A percentile compares a stretch with the other conserved stretches of the same genome.
Evolutionary conservation across 169 alveolate species (phyloP).

Genomic region (Miamiensis avidus): DNA sequence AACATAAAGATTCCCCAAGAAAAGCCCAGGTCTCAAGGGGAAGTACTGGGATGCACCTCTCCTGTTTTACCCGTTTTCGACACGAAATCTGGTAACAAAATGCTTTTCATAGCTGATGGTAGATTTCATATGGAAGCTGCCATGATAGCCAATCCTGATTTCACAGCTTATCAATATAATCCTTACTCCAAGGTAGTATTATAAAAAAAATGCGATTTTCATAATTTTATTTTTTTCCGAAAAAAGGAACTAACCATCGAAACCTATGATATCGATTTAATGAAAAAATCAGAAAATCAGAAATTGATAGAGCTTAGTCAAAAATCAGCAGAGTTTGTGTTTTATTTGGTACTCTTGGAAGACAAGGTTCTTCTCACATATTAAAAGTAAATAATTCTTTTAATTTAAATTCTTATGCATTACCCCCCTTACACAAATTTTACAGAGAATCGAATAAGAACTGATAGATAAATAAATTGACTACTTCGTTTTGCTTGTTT

Average conservation of each 20-base stretch:
- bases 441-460: slow-evolving; percentile 77
- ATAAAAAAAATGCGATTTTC: not conserved
- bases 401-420: not conserved
- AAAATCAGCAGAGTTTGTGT: slow-evolving; percentile 74
- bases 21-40: slow-evolving; percentile 97
- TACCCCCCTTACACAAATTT: not conserved
- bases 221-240: too few species aligned
- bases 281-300: slow-evolving; percentile 88
- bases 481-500: slow-evolving; percentile 62
- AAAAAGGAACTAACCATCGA: slow-evolving; percentile 82
- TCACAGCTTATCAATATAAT: slow-evolving; percentile 91
- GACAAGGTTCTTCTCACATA: slow-evolving; percentile 90
- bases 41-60: slow-evolving; percentile 96
- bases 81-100: slow-evolving; percentile 35
- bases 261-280: slow-evolving; percentile 82
- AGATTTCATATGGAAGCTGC: slow-evolving; percentile 99
- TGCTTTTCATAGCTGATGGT: slow-evolving; percentile 97
- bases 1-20: slow-evolving; percentile 91
- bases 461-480: slow-evolving; percentile 67
- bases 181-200: slow-evolving; percentile 88
- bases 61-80: slow-evolving; percentile 75
- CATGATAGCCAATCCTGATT: slow-evolving; percentile 96
- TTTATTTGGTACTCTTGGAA: slow-evolving; percentile 93
- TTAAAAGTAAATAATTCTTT: not conserved
- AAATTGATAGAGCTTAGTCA: slow-evolving; percentile 56